Evolutionary conservation across 192 early-diverging fungal species (phyloP).

Genomic region (Coemansia javaensis): DNA sequence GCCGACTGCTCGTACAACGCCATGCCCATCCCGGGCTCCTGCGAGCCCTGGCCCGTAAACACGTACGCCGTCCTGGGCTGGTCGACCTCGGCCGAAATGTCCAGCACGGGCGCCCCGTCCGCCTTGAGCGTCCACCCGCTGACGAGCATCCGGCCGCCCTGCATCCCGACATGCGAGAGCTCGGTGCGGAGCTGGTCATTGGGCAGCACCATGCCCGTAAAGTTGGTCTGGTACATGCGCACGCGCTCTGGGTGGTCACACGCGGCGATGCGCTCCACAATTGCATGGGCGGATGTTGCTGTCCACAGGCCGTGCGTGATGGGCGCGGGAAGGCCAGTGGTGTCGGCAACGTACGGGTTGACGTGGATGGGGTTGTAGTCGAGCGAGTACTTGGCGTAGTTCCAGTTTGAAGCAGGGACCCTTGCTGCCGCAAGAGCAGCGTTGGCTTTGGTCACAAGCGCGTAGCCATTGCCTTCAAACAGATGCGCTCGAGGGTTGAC

Average conservation of each 20-base stretch:
- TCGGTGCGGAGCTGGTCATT: constrained; percentile 75
- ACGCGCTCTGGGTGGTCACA: constrained; percentile 82
- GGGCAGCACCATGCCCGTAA: constrained; percentile 86
- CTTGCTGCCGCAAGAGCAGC: neutral
- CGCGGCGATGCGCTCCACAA: constrained; percentile 84
- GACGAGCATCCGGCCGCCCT: constrained; percentile 82
- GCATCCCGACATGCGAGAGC: constrained; percentile 88
- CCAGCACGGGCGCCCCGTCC: constrained; percentile 62
- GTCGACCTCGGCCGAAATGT: constrained; percentile 80
- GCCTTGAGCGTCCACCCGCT: constrained; percentile 81
- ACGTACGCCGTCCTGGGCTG: constrained; percentile 87
- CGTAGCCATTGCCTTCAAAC: constrained; percentile 70
- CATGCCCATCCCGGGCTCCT: constrained; percentile 96
- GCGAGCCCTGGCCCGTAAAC: constrained; percentile 97
- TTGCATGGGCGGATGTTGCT: constrained; percentile 78
- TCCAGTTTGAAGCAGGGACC: constrained; percentile 70
- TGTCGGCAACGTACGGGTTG: constrained; percentile 85
- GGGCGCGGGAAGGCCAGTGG: constrained; percentile 76
- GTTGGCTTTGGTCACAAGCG: neutral
- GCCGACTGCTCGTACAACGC: constrained; percentile 75
- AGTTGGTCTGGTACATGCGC: constrained; percentile 69
- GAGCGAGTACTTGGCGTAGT: constrained; percentile 73
- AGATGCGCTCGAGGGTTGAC: constrained; percentile 61
- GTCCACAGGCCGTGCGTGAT: constrained; percentile 98
- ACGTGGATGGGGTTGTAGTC: constrained; percentile 92